These are phyloP conservation scores for Cadophora malorum DNA, from an alignment of 2,329 filamentous ascomycete genomes.

Conservation along the genomic window DNA sequence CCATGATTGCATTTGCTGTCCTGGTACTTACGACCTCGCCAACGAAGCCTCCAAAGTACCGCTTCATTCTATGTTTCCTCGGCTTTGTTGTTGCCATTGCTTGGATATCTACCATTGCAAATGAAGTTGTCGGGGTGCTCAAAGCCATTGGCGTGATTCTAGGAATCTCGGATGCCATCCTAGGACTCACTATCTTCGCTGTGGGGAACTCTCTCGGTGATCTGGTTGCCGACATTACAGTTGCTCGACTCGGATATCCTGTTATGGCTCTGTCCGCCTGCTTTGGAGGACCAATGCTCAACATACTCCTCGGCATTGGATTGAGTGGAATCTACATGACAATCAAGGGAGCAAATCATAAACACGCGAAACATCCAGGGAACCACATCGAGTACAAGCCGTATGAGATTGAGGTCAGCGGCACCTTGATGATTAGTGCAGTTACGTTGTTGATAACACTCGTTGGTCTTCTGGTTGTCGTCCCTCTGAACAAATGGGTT, in stretches of 20 bases:
- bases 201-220: conserved; percentile 96
- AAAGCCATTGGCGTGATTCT: conserved; percentile 93
- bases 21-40: conserved; percentile 74
- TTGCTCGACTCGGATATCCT: conserved; percentile 90
- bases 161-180: conserved; percentile 91
- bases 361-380: conserved; percentile 71
- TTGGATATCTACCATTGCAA: conserved; percentile 96
- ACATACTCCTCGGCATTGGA: conserved; percentile 95
- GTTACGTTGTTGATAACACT: conserved; percentile 84
- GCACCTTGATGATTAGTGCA: conserved; percentile 83
- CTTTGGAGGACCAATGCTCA: conserved; percentile 98
- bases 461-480: conserved; percentile 75
- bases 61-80: conserved; percentile 81
- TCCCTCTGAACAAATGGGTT: conserved; percentile 86
- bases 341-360: conserved; percentile 69
- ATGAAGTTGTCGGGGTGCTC: conserved; percentile 92
- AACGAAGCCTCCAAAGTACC: conserved; percentile 71
- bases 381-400: conserved; percentile 70
- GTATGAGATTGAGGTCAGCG: conserved; percentile 84
- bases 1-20: conserved; percentile 68
- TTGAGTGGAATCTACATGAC: conserved; percentile 90
- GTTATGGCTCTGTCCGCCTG: conserved; percentile 96
- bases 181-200: conserved; percentile 94
- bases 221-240: conserved; percentile 91
- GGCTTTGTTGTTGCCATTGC: conserved; percentile 91